Percentiles rank a stretch among this genome's conserved stretches.
Evolutionary conservation across 306 rosid species (phyloP).

Genomic region (Arachis hypogaea): DNA sequence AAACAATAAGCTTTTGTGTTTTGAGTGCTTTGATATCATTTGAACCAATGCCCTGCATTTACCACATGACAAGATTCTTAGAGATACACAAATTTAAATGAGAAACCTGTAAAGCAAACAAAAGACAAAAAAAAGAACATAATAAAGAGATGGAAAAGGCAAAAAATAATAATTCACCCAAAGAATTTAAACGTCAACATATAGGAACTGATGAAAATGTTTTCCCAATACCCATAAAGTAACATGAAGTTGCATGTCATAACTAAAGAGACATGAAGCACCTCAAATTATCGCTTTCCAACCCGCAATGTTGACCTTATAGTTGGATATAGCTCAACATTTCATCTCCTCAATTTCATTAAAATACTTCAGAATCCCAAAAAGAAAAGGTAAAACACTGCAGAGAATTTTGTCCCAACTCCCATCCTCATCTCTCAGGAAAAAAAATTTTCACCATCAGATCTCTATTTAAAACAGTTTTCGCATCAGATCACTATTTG

Average conservation of each 20-base stretch:
- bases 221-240: conserved; percentile 1
- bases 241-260: background rate
- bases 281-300: conserved; percentile 1
- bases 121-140: conserved; percentile 2
- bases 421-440: no score
- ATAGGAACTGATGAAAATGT: background rate
- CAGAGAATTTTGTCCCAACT: no score
- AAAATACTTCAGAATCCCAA: background rate
- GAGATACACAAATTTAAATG: conserved; percentile 15
- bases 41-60: conserved; percentile 58
- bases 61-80: conserved; percentile 25
- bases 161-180: background rate
- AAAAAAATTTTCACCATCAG: no score
- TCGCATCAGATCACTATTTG: no score
- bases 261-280: background rate
- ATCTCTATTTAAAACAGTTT: no score
- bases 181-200: background rate
- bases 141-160: conserved; percentile 3
- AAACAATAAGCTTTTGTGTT: conserved; percentile 69
- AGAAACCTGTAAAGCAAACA: conserved; percentile 8
- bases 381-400: background rate
- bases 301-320: background rate
- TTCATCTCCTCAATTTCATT: conserved; percentile 14
- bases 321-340: background rate
- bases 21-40: conserved; percentile 76